phyloP scores from a whole-genome alignment of 192 early-diverging fungal species.

The Anaeromyces robustus region DNA sequence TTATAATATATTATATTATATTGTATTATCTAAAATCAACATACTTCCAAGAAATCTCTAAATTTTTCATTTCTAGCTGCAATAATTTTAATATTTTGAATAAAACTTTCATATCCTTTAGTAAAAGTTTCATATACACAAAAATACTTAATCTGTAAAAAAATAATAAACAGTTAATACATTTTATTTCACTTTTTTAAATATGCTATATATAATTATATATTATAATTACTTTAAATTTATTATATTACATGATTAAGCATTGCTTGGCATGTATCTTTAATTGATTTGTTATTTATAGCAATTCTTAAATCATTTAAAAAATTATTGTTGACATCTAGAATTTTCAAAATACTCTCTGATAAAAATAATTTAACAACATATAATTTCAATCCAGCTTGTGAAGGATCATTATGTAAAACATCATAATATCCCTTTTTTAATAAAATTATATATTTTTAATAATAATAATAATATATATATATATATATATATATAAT shows the following conservation, averaged over 20 bases:
- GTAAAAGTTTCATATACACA: neutral
- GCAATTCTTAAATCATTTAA: neutral
- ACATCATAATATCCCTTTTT: neutral
- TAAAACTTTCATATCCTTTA: neutral
- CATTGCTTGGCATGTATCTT: neutral
- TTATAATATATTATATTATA: too few species aligned
- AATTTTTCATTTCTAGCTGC: neutral
- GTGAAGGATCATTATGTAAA: neutral
- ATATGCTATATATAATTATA: too few species aligned
- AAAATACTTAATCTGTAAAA: neutral
- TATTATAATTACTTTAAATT: too few species aligned
- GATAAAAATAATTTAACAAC: neutral
- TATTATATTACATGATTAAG: neutral
- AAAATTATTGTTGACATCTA: neutral
- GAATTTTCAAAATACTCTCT: neutral
- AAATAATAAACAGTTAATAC: neutral
- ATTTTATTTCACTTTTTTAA: too few species aligned
- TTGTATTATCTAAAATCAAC: too few species aligned
- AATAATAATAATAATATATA: too few species aligned
- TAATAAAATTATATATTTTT: neutral
- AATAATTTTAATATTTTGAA: neutral
- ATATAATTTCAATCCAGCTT: neutral
- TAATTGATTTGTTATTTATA: neutral
- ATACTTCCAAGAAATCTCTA: neutral
- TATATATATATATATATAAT: too few species aligned